These are phyloP conservation scores for Cymbidium sinense DNA, from an alignment of 106 monocot genomes.

Conservation along the genomic window DNA sequence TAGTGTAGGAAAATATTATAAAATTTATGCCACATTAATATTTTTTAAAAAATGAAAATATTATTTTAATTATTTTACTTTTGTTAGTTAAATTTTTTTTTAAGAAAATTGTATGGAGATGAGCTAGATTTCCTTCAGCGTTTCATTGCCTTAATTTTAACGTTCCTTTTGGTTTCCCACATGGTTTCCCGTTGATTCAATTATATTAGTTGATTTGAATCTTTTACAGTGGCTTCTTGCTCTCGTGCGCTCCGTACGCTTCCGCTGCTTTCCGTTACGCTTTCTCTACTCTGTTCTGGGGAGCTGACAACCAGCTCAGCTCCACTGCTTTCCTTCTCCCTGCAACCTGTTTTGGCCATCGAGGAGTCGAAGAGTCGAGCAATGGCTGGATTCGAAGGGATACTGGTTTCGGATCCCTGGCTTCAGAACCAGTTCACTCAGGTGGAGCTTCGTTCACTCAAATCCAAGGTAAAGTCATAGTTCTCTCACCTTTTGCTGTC, in stretches of 20 bases:
- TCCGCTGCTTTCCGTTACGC: not conserved
- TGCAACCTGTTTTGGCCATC: not conserved
- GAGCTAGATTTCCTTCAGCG: too few species aligned
- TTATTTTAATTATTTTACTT: too few species aligned
- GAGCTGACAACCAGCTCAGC: not conserved
- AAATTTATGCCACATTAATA: too few species aligned
- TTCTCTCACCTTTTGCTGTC: not conserved
- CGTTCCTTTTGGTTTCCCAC: not conserved
- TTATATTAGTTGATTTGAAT: not conserved
- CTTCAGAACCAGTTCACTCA: constrained; percentile 73
- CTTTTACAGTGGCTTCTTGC: not conserved
- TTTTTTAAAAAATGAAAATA: too few species aligned
- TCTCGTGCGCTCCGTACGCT: not conserved
- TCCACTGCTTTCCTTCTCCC: not conserved
- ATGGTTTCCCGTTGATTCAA: not conserved
- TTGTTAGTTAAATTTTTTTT: too few species aligned
- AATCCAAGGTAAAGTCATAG: constrained; percentile 28
- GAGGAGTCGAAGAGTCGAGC: not conserved
- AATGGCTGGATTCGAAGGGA: constrained; percentile 48
- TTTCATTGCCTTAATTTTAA: not conserved
- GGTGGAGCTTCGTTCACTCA: constrained; percentile 57
- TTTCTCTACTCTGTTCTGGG: not conserved
- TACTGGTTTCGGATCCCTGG: constrained; percentile 67
- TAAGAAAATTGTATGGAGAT: too few species aligned
- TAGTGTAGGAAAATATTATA: too few species aligned